Conservation (phyloP, 192 early-diverging fungal species). For the Helicostylum pulchrum region DNA sequence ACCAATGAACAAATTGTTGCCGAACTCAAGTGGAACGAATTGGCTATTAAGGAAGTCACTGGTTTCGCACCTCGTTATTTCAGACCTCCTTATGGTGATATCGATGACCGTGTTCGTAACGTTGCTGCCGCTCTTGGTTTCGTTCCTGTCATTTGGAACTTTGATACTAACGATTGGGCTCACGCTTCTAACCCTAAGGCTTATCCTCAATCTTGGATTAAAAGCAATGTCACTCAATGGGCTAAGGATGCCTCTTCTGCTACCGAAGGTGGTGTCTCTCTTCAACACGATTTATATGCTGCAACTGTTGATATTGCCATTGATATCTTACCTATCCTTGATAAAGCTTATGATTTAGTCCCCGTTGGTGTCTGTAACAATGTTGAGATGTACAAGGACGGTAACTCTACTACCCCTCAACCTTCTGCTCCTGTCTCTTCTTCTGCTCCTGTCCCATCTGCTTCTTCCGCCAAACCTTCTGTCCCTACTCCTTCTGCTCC, state of each 20-base stretch:
- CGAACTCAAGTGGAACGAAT: constrained; percentile 57
- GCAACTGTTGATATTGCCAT: constrained; percentile 41
- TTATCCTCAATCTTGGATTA: constrained; percentile 13
- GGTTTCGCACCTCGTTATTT: constrained; percentile 56
- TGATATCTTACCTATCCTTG: constrained; percentile 32
- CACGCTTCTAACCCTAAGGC: constrained; percentile 1
- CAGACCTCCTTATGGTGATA: constrained; percentile 67
- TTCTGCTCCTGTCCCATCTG: neutral
- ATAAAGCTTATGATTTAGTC: constrained; percentile 33
- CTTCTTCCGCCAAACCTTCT: neutral
- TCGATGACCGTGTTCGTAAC: constrained; percentile 61
- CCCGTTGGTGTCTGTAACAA: constrained; percentile 37
- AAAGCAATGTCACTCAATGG: constrained; percentile 30
- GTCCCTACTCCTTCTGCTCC: neutral
- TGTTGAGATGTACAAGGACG: constrained; percentile 39
- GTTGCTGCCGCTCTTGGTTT: constrained; percentile 51
- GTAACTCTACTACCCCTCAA: constrained; percentile 7
- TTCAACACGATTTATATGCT: constrained; percentile 51
- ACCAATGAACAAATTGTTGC: constrained; percentile 64
- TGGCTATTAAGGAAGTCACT: constrained; percentile 44
- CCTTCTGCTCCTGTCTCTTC: neutral
- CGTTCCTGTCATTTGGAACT: constrained; percentile 48
- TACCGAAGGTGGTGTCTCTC: constrained; percentile 43
- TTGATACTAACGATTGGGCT: constrained; percentile 53
- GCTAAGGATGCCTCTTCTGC: constrained; percentile 31